These are phyloP conservation scores for Penstemon davidsonii DNA, from an alignment of 257 asterid species.

Conservation along the genomic window DNA sequence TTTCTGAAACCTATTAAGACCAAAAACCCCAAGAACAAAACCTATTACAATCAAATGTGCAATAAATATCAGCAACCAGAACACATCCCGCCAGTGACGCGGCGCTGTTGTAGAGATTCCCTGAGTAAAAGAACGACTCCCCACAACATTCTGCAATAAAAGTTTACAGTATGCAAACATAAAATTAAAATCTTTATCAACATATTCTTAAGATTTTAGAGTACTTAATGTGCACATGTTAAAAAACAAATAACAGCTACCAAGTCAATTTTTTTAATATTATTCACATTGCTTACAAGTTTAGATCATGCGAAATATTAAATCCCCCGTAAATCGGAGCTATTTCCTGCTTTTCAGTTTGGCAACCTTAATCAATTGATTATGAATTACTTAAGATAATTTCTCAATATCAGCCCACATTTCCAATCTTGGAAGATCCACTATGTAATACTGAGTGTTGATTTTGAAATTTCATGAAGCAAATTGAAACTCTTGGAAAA, in stretches of 20 bases:
- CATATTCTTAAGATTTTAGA: background rate
- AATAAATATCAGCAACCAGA: slow-evolving; percentile 79
- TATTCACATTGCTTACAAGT: too few species aligned
- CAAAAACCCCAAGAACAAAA: slow-evolving; percentile 72
- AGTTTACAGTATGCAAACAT: slow-evolving; percentile 7
- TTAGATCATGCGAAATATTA: too few species aligned
- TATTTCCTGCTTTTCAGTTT: too few species aligned
- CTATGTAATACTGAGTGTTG: slow-evolving; percentile 13
- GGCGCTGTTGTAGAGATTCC: slow-evolving; percentile 49
- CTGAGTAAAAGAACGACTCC: slow-evolving; percentile 47
- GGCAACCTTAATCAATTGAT: too few species aligned
- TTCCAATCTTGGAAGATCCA: slow-evolving; percentile 16
- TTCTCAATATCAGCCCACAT: background rate
- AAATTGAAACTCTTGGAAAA: slow-evolving; percentile 8
- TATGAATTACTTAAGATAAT: background rate
- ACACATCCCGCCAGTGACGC: slow-evolving; percentile 85
- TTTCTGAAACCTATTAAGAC: slow-evolving; percentile 78
- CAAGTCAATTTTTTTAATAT: too few species aligned
- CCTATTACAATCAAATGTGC: slow-evolving; percentile 74
- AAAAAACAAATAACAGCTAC: too few species aligned
- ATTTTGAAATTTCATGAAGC: background rate
- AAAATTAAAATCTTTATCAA: background rate
- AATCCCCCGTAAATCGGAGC: too few species aligned
- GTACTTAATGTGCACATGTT: background rate
- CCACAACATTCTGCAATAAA: slow-evolving; percentile 62